phyloP scores from a whole-genome alignment of 371 early-diverging fungal genomes.

The Parasitella parasitica region DNA sequence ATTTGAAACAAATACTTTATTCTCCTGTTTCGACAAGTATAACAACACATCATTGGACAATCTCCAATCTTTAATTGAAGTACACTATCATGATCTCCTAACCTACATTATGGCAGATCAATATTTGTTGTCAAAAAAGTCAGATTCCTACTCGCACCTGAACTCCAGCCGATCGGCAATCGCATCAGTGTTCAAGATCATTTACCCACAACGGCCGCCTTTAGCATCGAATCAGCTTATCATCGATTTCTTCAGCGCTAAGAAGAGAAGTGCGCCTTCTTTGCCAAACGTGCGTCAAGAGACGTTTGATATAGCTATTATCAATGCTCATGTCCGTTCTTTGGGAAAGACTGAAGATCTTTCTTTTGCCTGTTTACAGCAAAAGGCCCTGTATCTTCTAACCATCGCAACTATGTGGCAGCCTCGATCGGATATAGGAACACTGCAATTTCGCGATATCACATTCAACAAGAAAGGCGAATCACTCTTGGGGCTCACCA shows the following conservation, averaged over 20 bases:
- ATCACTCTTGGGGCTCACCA: neutral
- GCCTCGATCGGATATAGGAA: slow-evolving; percentile 16
- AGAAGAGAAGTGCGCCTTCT: neutral
- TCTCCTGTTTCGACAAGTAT: too few relatives aligned
- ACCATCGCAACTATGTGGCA: slow-evolving; percentile 19
- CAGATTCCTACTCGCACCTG: neutral
- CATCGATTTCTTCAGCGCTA: slow-evolving; percentile 3
- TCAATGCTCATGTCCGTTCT: neutral
- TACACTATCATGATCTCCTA: too few relatives aligned
- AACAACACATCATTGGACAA: too few relatives aligned
- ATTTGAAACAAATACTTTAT: too few relatives aligned
- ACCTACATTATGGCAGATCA: too few relatives aligned
- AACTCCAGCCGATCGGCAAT: slow-evolving; percentile 10
- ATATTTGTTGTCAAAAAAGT: neutral
- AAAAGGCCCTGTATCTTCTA: slow-evolving; percentile 10
- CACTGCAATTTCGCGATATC: slow-evolving; percentile 12
- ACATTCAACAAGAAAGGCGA: neutral
- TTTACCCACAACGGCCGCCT: neutral
- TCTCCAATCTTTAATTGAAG: too few relatives aligned
- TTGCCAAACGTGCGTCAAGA: neutral
- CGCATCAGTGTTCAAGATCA: neutral
- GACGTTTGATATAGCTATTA: neutral
- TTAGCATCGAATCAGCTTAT: neutral
- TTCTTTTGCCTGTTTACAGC: slow-evolving; percentile 5
- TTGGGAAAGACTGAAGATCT: neutral